Evolutionary conservation across 1,284 basidiomycete genomes (phyloP), one percentile per base, ranked within the genome.

Genomic region (Heterobasidion irregulare): DNA sequence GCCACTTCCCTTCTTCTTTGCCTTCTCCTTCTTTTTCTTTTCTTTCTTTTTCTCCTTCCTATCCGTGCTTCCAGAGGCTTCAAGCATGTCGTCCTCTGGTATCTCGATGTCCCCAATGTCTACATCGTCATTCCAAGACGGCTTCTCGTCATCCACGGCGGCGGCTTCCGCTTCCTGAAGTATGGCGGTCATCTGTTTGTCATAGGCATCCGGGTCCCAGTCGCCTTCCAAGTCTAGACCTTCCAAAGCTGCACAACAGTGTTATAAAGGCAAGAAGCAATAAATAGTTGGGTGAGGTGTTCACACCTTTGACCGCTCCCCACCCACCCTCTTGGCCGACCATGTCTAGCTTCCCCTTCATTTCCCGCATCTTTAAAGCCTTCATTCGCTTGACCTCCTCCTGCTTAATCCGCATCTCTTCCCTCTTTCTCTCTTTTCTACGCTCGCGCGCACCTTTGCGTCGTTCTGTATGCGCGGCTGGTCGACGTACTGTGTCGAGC

Each of bases 61-160:
- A 66, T 74, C 79, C 66, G 75, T 83, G 61, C 69, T 72, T 61
- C 72, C 78, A 8, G 56, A 53, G 15, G 50, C 47, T 8, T 6
- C 52, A 13, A n/a, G 51, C 59, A 69, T 64, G 26, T 68, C 65
- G 32, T 75, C 71, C 8, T 72, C 73, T 6, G 70, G 64, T 9
- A 73, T 66, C 3, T 75, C 66, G 53, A 95, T 84, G 63, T 91
- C 85, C 8, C 76, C 78, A 56, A 94, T 82, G 61, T 94, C 82
- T 58, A 94, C 86, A 59, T 96, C 92, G 59, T 94, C 89, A 35
- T 91, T 87, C 94, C 94, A 98, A 0, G 72, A 72, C 5, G 95
- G 94, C 71, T 96, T 95, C 58, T 82, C 77, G 44, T 76, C 72
- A 54, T 83, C 34, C 26, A 47, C 46, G 18, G n/a, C 68, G 1